These are phyloP conservation scores for Sporothrix humicola DNA, from an alignment of 2,329 filamentous ascomycete genomes.

Conservation along the genomic window DNA sequence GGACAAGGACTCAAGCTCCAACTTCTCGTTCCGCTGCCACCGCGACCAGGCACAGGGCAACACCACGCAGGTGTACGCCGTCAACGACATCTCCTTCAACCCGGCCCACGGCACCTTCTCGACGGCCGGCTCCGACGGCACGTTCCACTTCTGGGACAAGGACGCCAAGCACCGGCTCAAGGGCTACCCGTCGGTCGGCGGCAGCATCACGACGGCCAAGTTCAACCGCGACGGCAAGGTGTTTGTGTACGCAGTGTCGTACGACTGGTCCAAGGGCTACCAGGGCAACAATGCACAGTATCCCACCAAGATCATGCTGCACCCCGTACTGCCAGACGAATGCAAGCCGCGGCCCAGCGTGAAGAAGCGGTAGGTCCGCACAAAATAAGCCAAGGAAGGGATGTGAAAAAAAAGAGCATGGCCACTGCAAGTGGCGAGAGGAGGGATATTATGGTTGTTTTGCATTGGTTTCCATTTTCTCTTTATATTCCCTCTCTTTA, in stretches of 20 bases:
- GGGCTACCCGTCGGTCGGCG: conserved; percentile 83
- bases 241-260: conserved; percentile 88
- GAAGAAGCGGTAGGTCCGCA: conserved; percentile 60
- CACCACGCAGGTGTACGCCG: conserved; percentile 86
- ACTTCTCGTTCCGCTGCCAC: conserved; percentile 99
- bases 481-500: neutral
- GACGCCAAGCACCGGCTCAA: conserved; percentile 87
- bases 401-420: neutral
- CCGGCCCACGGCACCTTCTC: conserved; percentile 97
- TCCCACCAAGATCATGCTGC: conserved; percentile 83
- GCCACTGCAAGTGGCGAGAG: neutral
- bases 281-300: conserved; percentile 76
- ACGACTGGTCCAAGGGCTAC: conserved; percentile 99
- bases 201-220: conserved; percentile 86
- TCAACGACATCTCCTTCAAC: conserved; percentile 98
- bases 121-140: conserved; percentile 92
- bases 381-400: conserved; percentile 21
- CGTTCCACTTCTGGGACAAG: conserved; percentile 97
- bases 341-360: conserved; percentile 65
- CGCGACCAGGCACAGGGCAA: conserved; percentile 78
- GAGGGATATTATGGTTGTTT: conserved; percentile 7
- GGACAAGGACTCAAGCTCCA: conserved; percentile 88
- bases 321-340: conserved; percentile 70
- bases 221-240: conserved; percentile 87
- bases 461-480: conserved; percentile 5